A percentile compares a stretch with the other conserved stretches of the same genome.
phyloP scores from a whole-genome alignment of 2,329 filamentous ascomycete species.

The Penicillium carneum region DNA sequence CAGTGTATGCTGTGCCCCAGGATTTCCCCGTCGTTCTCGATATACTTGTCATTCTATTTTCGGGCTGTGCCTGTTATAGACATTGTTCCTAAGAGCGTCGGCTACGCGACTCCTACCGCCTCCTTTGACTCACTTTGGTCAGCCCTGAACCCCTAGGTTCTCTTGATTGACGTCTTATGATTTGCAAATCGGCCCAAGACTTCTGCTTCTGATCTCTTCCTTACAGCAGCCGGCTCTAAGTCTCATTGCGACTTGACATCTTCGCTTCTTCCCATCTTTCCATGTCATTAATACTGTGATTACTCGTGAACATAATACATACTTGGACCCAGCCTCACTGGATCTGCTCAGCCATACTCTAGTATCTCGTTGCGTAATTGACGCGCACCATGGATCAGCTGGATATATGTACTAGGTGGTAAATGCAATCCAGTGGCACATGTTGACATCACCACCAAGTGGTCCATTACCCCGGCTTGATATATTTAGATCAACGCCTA shows the following conservation, averaged over 20 bases:
- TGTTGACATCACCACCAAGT: background rate
- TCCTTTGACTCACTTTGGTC: background rate
- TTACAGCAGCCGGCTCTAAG: background rate
- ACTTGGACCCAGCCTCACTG: background rate
- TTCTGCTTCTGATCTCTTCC: background rate
- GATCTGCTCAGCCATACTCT: background rate
- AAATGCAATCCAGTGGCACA: background rate
- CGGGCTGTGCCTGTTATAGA: background rate
- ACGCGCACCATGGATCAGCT: background rate
- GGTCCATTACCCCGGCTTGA: background rate
- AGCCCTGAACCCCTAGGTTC: background rate
- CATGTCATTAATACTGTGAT: conserved; percentile 21
- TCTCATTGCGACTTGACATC: conserved; percentile 9
- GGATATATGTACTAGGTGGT: background rate
- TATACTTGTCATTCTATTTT: background rate
- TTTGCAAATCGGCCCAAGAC: background rate
- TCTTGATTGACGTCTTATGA: conserved; percentile 13
- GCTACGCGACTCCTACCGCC: background rate
- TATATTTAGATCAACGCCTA: background rate
- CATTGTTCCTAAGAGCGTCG: background rate
- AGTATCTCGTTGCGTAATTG: background rate
- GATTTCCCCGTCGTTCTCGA: too few species aligned
- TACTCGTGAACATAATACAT: conserved; percentile 29
- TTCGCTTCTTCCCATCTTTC: conserved; percentile 2
- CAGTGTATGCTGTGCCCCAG: background rate